Evolutionary conservation across 495 filamentous ascomycete species (phyloP), one percentile per base, ranked within the genome.

Genomic region (Parachaetomium inaequale): DNA sequence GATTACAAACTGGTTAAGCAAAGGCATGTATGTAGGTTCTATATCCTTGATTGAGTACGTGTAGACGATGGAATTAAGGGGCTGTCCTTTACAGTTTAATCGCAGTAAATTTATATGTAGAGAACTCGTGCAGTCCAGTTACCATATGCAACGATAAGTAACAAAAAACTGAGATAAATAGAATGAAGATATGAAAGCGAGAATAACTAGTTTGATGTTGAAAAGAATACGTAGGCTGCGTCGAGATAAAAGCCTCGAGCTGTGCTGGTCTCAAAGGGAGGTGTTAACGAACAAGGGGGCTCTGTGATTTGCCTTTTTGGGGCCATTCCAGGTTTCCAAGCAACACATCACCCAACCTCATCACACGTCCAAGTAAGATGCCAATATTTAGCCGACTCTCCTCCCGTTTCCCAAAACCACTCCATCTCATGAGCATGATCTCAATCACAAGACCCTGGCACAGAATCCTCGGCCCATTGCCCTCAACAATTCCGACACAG

Each of bases 371-470:
- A 23, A 36, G 10, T 17, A 31, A 6, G 32, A 32, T 8, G 32
- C 5, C 17, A 21, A 26, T 19, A 55, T 36, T 26, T 40, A 42
- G 21, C 34, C 52, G 34, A 26, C 34, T n/a, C 11, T 19, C 49
- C 5, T 2, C 49, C 49, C 28, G 19, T 31, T 32, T 3, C n/a
- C n/a, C n/a, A n/a, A 23, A 42, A n/a, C 23, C 15, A 25, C 29
- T 25, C 4, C 14, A 26, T 56, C 12, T 25, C 21, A 43, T 40
- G 21, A 50, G 52, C 59, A 62, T 62, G 59, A 55, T 23, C n/a
- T 10, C 51, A 19, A 25, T 51, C 40, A 50, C 10, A 36, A 45
- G n/a, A 23, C 11, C 40, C 19, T 63, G 55, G 55, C 26, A 4
- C 29, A 59, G 29, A 34, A 25, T 40, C 17, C 7, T 40, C 26